Evolutionary conservation across 2,329 filamentous ascomycete species (phyloP).

Genomic region (Mycosphaerella arachidis): DNA sequence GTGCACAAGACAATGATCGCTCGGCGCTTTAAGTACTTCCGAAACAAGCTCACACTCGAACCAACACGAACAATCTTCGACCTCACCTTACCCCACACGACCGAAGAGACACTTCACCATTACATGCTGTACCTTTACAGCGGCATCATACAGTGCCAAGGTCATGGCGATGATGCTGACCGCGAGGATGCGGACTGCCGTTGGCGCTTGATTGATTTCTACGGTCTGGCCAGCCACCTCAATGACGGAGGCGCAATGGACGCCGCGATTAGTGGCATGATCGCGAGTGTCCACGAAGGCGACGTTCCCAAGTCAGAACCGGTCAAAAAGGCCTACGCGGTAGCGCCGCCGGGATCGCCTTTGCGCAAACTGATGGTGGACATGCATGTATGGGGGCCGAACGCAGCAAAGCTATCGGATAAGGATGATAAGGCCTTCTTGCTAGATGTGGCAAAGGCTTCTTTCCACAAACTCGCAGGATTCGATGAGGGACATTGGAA

Average conservation of each 20-base stretch:
- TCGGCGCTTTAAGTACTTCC: conserved; percentile 4
- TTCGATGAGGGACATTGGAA: not conserved
- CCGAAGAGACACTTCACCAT: not conserved
- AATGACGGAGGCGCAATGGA: not conserved
- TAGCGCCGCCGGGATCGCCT: no score
- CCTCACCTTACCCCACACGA: not conserved
- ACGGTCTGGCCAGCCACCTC: not conserved
- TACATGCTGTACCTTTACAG: conserved; percentile 10
- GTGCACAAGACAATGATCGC: not conserved
- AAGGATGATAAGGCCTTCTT: not conserved
- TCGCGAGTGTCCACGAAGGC: not conserved
- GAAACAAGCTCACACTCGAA: conserved; percentile 2
- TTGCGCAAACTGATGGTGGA: no score
- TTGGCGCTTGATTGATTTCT: not conserved
- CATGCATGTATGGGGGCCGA: no score
- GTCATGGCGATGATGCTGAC: not conserved
- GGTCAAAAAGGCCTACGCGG: no score
- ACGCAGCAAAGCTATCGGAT: not conserved
- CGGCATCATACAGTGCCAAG: not conserved
- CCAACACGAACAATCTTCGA: conserved; percentile 4
- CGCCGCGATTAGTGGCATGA: not conserved
- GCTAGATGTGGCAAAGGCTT: not conserved
- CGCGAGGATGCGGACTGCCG: not conserved
- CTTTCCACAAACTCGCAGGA: no score
- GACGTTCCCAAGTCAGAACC: not conserved